phyloP scores from a whole-genome alignment of 169 alveolate species.

The Babesia caballi region DNA sequence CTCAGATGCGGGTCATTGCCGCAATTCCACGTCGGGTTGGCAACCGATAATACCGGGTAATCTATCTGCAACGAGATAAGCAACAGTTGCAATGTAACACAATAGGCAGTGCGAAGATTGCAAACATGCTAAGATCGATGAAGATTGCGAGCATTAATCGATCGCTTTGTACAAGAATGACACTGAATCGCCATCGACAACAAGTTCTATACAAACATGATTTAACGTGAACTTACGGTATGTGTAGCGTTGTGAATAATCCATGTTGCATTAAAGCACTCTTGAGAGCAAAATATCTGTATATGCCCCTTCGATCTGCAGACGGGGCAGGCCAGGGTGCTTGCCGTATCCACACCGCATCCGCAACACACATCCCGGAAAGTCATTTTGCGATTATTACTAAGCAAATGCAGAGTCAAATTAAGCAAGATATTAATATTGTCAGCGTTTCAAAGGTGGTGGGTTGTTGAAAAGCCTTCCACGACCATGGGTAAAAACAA shows the following conservation, averaged over 20 bases:
- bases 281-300: conserved; percentile 92
- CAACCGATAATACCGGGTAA: not conserved
- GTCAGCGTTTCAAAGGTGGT: not conserved
- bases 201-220: conserved; percentile 10
- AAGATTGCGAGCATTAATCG: no score
- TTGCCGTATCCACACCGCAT: conserved; percentile 50
- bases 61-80: not conserved
- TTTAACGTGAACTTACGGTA: conserved; percentile 62
- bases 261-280: conserved; percentile 92
- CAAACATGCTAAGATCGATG: no score
- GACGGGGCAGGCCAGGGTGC: conserved; percentile 73
- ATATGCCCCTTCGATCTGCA: conserved; percentile 61
- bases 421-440: not conserved
- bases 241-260: conserved; percentile 86
- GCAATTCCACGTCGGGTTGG: not conserved
- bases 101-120: no score
- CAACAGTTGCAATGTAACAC: no score
- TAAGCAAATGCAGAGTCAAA: no score
- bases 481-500: no score
- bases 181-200: conserved; percentile 26
- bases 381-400: no score
- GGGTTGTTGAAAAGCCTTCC: not conserved
- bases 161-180: no score
- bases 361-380: conserved; percentile 66
- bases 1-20: conserved; percentile 25